These are phyloP conservation scores for Millerozyma miso DNA, from an alignment of 805 yeast species.

Conservation along the genomic window DNA sequence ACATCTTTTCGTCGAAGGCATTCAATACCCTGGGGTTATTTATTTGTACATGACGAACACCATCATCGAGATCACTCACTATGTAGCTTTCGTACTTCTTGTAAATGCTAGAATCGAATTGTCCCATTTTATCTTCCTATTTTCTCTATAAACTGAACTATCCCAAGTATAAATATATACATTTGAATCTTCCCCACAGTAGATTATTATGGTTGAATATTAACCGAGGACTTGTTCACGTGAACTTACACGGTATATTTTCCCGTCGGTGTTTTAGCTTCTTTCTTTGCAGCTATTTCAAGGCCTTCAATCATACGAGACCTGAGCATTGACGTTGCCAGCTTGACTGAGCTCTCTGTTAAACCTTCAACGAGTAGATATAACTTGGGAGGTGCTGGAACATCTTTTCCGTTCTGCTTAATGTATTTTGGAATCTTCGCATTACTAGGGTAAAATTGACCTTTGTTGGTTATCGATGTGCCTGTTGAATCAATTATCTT, in stretches of 20 bases:
- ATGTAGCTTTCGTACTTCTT: conserved; percentile 25
- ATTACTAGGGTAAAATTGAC: conserved; percentile 54
- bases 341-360: conserved; percentile 51
- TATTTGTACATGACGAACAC: conserved; percentile 54
- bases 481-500: conserved; percentile 67
- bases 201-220: background rate
- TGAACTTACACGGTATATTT: conserved; percentile 43
- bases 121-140: conserved; percentile 1
- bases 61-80: conserved; percentile 41
- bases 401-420: conserved; percentile 42
- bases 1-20: conserved; percentile 52
- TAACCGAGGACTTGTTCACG: background rate
- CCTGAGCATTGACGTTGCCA: conserved; percentile 57
- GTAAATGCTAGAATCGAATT: conserved; percentile 15
- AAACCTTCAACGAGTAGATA: conserved; percentile 76
- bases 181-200: background rate
- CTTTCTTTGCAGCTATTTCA: conserved; percentile 44
- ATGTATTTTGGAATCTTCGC: conserved; percentile 48
- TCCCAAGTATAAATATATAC: too few species aligned
- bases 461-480: conserved; percentile 77
- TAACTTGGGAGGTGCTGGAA: conserved; percentile 63
- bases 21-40: conserved; percentile 59
- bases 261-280: conserved; percentile 38
- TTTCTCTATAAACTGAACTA: background rate
- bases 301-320: conserved; percentile 54